Conservation (phyloP, 331 rosid species). For the Cydonia oblonga region DNA sequence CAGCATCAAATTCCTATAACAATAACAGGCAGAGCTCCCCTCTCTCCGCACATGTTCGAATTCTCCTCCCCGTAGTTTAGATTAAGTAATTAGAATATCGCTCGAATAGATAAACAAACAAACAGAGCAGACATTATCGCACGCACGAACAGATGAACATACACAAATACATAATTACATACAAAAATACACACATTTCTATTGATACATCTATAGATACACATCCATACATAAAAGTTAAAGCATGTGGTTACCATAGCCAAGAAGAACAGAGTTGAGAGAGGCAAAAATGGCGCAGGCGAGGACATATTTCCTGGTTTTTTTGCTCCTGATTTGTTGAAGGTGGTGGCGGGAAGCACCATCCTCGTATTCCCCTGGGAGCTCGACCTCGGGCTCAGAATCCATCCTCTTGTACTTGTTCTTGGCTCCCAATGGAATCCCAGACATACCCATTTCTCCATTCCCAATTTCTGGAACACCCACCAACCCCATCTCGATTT, state of each 20-base stretch:
- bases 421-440: conserved; percentile 53
- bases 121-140: neutral
- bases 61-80: neutral
- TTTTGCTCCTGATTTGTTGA: conserved; percentile 24
- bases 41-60: neutral
- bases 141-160: neutral
- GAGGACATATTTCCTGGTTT: conserved; percentile 46
- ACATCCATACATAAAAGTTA: neutral
- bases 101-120: neutral
- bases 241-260: conserved; percentile 43
- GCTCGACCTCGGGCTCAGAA: conserved; percentile 37
- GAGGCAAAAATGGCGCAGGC: conserved; percentile 70
- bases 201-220: neutral
- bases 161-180: neutral
- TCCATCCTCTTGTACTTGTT: conserved; percentile 73
- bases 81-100: neutral
- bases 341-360: conserved; percentile 30
- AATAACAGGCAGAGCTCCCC: neutral
- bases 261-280: conserved; percentile 69
- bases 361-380: neutral
- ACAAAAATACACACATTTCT: too few species aligned
- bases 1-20: neutral
- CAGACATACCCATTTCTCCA: conserved; percentile 54
- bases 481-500: conserved; percentile 39
- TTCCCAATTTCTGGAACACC: conserved; percentile 47